phyloP scores from a whole-genome alignment of 2,329 filamentous ascomycete genomes.

The Knoxdaviesia proteae region DNA sequence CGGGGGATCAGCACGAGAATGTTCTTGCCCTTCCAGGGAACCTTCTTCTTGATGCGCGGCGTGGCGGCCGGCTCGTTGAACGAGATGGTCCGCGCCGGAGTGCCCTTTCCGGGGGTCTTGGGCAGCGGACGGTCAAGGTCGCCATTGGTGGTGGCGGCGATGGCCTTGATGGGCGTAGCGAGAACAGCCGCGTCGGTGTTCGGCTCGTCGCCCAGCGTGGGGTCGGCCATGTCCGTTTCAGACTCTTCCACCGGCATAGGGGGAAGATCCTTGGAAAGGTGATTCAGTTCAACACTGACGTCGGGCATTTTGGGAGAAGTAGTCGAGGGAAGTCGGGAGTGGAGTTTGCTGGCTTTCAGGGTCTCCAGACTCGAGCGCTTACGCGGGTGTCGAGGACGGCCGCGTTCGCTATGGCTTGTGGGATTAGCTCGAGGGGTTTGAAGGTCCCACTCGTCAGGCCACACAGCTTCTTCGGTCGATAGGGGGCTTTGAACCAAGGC shows the following conservation, averaged over 20 bases:
- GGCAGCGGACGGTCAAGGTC: conserved; percentile 10
- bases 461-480: conserved; percentile 24
- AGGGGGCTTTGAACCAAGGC: no score
- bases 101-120: conserved; percentile 14
- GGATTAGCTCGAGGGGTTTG: conserved; percentile 24
- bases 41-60: conserved; percentile 46
- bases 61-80: conserved; percentile 20
- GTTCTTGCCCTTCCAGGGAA: conserved; percentile 55
- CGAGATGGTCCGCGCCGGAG: conserved; percentile 14
- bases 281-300: no score
- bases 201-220: no score
- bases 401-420: conserved; percentile 3
- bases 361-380: conserved; percentile 36
- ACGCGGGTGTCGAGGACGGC: conserved; percentile 16
- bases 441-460: conserved; percentile 20
- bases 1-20: conserved; percentile 50
- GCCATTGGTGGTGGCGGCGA: conserved; percentile 8
- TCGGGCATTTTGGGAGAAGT: no score
- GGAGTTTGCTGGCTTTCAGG: conserved; percentile 11
- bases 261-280: no score
- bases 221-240: no score
- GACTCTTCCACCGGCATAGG: no score
- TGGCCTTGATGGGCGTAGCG: conserved; percentile 9
- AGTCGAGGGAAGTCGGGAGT: no score
- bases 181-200: conserved; percentile 2